A percentile compares a stretch with the other conserved stretches of the same genome.
These are phyloP conservation scores for Mariannaea sp. DNA, from an alignment of 2,329 filamentous ascomycete species.

Conservation along the genomic window DNA sequence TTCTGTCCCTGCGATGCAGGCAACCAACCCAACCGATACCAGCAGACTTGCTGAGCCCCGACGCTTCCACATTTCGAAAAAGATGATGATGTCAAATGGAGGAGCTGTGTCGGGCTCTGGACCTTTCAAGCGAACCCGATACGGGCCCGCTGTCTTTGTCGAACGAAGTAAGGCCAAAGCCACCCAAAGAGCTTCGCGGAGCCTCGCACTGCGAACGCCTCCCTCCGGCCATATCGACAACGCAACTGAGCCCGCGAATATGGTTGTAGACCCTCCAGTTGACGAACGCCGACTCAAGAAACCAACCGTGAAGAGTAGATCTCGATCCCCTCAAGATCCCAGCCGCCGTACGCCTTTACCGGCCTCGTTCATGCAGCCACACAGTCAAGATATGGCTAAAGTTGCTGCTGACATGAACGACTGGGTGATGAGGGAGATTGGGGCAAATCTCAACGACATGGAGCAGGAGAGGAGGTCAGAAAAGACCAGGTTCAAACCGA, in stretches of 20 bases:
- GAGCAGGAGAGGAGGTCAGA: slow-evolving; percentile 47
- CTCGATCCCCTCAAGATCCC: slow-evolving; percentile 31
- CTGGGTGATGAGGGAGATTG: slow-evolving; percentile 64
- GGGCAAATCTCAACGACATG: slow-evolving; percentile 54
- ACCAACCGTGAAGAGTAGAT: slow-evolving; percentile 39
- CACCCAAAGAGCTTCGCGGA: slow-evolving; percentile 29
- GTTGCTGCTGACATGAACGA: slow-evolving; percentile 61
- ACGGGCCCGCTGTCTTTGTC: slow-evolving; percentile 58
- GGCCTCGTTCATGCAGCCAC: slow-evolving; percentile 40
- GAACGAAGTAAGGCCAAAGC: slow-evolving; percentile 54
- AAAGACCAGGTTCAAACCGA: slow-evolving; percentile 57
- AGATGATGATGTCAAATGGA: slow-evolving; percentile 45
- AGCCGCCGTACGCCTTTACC: slow-evolving; percentile 39
- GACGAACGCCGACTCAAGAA: slow-evolving; percentile 42
- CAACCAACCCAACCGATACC: slow-evolving; percentile 15
- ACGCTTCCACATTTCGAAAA: slow-evolving; percentile 61
- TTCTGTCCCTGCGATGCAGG: slow-evolving; percentile 16
- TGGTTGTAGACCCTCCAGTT: slow-evolving; percentile 13
- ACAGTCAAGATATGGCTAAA: slow-evolving; percentile 53
- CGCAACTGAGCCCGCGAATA: slow-evolving; percentile 1
- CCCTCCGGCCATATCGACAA: slow-evolving; percentile 10
- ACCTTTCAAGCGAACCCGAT: slow-evolving; percentile 48
- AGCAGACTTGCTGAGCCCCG: slow-evolving; percentile 46
- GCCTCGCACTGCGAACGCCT: slow-evolving; percentile 18
- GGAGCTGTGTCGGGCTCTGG: slow-evolving; percentile 34